These are phyloP conservation scores for Suhomyces bribrorum DNA, from an alignment of 1,139 yeast genomes.

Conservation along the genomic window DNA sequence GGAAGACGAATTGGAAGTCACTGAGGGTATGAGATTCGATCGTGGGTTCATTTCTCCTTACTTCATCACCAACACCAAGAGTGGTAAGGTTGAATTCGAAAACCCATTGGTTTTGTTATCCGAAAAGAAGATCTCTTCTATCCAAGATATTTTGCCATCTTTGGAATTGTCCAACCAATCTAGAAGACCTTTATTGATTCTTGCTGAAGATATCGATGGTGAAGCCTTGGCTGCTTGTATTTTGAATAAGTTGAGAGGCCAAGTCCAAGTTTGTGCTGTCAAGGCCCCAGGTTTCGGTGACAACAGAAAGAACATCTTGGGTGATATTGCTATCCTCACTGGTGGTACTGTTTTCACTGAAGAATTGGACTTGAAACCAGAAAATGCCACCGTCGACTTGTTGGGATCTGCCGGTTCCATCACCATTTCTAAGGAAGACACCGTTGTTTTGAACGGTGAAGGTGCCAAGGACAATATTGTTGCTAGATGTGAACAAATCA, in stretches of 20 bases:
- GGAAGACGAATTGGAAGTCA: conserved; percentile 95
- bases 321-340: conserved; percentile 94
- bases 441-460: conserved; percentile 93
- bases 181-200: conserved; percentile 91
- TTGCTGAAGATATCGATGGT: conserved; percentile 98
- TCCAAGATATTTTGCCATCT: conserved; percentile 92
- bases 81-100: conserved; percentile 97
- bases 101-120: conserved; percentile 87
- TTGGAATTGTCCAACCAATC: conserved; percentile 91
- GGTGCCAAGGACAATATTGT: conserved; percentile 87
- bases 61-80: conserved; percentile 94
- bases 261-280: conserved; percentile 97
- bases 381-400: conserved; percentile 87
- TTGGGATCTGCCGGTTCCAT: conserved; percentile 93
- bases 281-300: conserved; percentile 99
- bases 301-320: conserved; percentile 96
- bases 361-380: conserved; percentile 97
- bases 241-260: conserved; percentile 97
- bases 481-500: conserved; percentile 95
- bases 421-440: conserved; percentile 95
- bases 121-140: conserved; percentile 92
- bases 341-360: conserved; percentile 99
- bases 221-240: conserved; percentile 99
- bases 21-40: conserved; percentile 99
- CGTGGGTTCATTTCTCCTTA: conserved; percentile 98